These are phyloP conservation scores for Alternaria arborescens DNA, from an alignment of 2,329 filamentous ascomycete genomes.

Conservation along the genomic window DNA sequence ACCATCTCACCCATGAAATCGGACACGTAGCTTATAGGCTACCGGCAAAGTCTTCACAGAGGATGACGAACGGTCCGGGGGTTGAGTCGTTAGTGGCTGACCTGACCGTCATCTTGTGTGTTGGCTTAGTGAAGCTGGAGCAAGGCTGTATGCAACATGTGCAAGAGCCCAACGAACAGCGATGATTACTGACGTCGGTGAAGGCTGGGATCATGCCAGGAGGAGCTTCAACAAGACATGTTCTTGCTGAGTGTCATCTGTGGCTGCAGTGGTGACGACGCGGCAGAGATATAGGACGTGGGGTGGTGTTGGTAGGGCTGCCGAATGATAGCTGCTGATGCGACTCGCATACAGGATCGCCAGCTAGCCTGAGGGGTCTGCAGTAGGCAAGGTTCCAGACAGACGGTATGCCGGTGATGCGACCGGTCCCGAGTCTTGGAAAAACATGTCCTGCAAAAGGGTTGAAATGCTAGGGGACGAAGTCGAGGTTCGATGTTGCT, in stretches of 20 bases:
- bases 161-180: slow-evolving; percentile 15
- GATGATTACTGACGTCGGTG: slow-evolving; percentile 9
- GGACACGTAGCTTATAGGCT: slow-evolving; percentile 50
- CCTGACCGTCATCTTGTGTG: slow-evolving; percentile 28
- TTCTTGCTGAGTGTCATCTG: slow-evolving; percentile 7
- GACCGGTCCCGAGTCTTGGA: neutral
- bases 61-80: slow-evolving; percentile 26
- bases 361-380: slow-evolving; percentile 15
- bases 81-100: slow-evolving; percentile 31
- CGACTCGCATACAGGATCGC: slow-evolving; percentile 31
- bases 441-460: neutral
- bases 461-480: neutral
- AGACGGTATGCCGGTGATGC: slow-evolving; percentile 3
- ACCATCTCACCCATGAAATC: slow-evolving; percentile 37
- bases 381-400: slow-evolving; percentile 7
- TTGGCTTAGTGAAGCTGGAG: slow-evolving; percentile 26
- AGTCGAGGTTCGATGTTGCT: neutral
- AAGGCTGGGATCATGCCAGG: slow-evolving; percentile 19
- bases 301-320: slow-evolving; percentile 33
- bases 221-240: slow-evolving; percentile 31
- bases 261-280: slow-evolving; percentile 4
- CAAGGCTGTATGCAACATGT: slow-evolving; percentile 26
- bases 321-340: slow-evolving; percentile 32
- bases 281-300: slow-evolving; percentile 6
- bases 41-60: slow-evolving; percentile 32